Percentiles rank a stretch among this genome's conserved stretches.
Conservation (phyloP, 805 yeast genomes). For the Candida peoriensis region DNA sequence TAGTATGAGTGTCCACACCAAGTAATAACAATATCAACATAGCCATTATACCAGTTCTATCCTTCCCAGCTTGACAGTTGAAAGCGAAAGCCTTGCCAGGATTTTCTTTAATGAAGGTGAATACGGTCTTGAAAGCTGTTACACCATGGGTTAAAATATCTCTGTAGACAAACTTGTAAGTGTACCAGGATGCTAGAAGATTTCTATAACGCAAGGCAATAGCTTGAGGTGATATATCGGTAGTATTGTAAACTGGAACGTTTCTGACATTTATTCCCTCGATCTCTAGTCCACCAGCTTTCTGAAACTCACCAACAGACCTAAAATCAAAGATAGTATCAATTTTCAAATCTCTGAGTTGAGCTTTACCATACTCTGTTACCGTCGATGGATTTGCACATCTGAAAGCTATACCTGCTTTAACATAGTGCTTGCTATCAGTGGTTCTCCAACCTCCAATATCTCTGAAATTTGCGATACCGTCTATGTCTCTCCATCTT, state of each 20-base stretch:
- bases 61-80: slow-evolving; percentile 87
- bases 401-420: slow-evolving; percentile 52
- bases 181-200: slow-evolving; percentile 53
- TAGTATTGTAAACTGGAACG: slow-evolving; percentile 50
- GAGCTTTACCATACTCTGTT: slow-evolving; percentile 46
- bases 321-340: slow-evolving; percentile 63
- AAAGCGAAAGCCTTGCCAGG: slow-evolving; percentile 49
- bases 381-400: slow-evolving; percentile 55
- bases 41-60: slow-evolving; percentile 71
- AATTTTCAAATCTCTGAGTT: slow-evolving; percentile 35
- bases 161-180: slow-evolving; percentile 59
- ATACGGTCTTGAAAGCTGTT: slow-evolving; percentile 42
- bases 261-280: slow-evolving; percentile 45
- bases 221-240: slow-evolving; percentile 60
- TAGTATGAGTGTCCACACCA: slow-evolving; percentile 61
- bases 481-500: slow-evolving; percentile 62
- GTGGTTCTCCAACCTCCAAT: slow-evolving; percentile 64
- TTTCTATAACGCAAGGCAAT: slow-evolving; percentile 51
- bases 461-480: slow-evolving; percentile 71
- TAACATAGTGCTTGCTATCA: slow-evolving; percentile 37
- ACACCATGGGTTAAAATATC: slow-evolving; percentile 50
- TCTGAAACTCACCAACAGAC: slow-evolving; percentile 48
- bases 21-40: slow-evolving; percentile 59
- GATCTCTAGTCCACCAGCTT: slow-evolving; percentile 39
- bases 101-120: slow-evolving; percentile 50